phyloP scores from a whole-genome alignment of 352 stramenopile genomes.

The Saprolegnia parasitica region DNA sequence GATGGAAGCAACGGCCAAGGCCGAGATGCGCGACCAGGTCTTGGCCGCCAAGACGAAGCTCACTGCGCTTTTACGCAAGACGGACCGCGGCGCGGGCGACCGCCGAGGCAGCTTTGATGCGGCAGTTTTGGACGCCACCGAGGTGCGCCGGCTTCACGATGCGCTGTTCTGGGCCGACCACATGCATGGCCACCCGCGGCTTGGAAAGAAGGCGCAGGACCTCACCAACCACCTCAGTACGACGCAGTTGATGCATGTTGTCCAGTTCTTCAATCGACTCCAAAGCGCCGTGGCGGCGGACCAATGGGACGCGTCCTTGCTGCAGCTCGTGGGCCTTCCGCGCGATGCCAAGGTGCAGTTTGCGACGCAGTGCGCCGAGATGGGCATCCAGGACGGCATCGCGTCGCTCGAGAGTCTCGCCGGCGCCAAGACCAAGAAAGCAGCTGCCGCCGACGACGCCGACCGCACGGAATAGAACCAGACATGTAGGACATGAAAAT shows the following conservation, averaged over 20 bases:
- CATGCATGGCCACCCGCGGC: conserved; percentile 9
- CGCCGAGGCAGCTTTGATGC: conserved; percentile 18
- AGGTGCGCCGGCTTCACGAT: neutral
- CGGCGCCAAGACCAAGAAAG: too few species aligned
- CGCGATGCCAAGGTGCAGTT: conserved; percentile 20
- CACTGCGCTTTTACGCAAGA: neutral
- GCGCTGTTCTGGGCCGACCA: conserved; percentile 21
- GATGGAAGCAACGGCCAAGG: conserved; percentile 13
- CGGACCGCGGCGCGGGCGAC: conserved; percentile 9
- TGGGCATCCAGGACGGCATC: conserved; percentile 6
- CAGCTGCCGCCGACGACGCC: too few species aligned
- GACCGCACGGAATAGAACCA: too few species aligned
- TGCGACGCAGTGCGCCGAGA: neutral
- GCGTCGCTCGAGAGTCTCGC: neutral
- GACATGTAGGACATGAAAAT: too few species aligned
- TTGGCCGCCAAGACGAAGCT: conserved; percentile 11
- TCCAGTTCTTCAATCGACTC: conserved; percentile 6
- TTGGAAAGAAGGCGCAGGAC: conserved; percentile 19
- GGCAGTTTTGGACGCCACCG: neutral
- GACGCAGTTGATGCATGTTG: neutral
- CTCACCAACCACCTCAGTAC: conserved; percentile 15
- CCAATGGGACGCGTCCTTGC: conserved; percentile 13
- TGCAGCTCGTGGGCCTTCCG: conserved; percentile 16
- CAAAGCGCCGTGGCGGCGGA: neutral
- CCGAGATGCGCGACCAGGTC: conserved; percentile 20